phyloP scores from a whole-genome alignment of 176 grass and related monocot genomes.

The Chloris gayana region DNA sequence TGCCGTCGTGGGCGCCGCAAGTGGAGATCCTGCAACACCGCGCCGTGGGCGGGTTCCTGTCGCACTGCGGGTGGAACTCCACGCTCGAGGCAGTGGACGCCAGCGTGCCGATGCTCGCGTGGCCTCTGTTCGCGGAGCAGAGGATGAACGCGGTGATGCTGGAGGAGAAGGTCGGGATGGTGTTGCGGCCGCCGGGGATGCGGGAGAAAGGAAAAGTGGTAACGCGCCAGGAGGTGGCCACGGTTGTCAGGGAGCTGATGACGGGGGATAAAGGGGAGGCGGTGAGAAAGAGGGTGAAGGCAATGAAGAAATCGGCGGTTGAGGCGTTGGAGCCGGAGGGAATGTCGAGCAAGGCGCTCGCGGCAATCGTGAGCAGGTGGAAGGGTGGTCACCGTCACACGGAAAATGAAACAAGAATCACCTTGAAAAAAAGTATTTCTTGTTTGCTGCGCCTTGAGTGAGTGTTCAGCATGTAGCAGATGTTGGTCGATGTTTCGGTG shows the following conservation, averaged over 20 bases:
- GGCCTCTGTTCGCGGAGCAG: constrained; percentile 61
- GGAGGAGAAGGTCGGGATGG: constrained; percentile 18
- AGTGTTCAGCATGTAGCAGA: no score
- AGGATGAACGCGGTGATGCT: constrained; percentile 47
- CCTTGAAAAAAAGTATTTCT: no score
- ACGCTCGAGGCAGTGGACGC: constrained; percentile 46
- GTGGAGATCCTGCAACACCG: constrained; percentile 46
- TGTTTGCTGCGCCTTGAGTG: no score
- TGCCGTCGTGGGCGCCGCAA: constrained; percentile 62
- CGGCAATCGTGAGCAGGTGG: constrained; percentile 37
- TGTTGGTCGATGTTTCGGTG: no score
- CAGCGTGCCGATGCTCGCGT: constrained; percentile 44
- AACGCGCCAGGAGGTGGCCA: constrained; percentile 33
- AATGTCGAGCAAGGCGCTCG: constrained; percentile 12
- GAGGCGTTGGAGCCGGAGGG: constrained; percentile 30
- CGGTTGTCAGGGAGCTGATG: constrained; percentile 48
- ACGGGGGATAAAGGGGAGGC: constrained; percentile 34
- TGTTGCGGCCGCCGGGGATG: not conserved
- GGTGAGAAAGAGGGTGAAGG: not conserved
- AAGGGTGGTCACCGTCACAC: not conserved
- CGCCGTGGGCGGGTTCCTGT: constrained; percentile 57
- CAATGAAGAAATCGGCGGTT: constrained; percentile 6
- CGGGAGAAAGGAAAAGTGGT: constrained; percentile 5
- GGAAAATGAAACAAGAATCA: no score
- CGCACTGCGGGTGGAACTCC: constrained; percentile 76